Conservation (phyloP, 2,329 filamentous ascomycete genomes). For the Cyphellophora attinorum region DNA sequence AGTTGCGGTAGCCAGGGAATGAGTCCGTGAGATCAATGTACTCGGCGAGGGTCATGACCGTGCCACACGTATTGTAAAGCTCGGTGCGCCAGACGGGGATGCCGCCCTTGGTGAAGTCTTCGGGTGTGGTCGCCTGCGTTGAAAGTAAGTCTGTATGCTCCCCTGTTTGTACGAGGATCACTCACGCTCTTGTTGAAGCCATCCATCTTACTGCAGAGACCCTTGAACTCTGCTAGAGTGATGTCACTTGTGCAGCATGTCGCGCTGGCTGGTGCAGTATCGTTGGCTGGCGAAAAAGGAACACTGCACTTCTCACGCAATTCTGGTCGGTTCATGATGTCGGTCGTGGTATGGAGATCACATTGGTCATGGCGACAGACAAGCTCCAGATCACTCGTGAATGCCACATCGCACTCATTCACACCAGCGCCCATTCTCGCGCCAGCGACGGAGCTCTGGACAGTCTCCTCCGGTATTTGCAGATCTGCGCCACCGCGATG, state of each 20-base stretch:
- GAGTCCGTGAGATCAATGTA: constrained; percentile 52
- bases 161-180: neutral
- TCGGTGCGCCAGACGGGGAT: constrained; percentile 34
- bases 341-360: constrained; percentile 59
- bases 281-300: constrained; percentile 49
- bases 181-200: constrained; percentile 42
- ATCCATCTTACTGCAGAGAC: constrained; percentile 64
- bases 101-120: constrained; percentile 50
- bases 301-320: constrained; percentile 55
- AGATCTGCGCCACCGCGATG: constrained; percentile 48
- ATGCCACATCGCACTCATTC: constrained; percentile 59
- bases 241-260: constrained; percentile 65
- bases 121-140: constrained; percentile 41
- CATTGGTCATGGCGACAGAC: constrained; percentile 61
- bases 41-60: constrained; percentile 51
- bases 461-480: constrained; percentile 53
- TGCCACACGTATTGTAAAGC: constrained; percentile 40
- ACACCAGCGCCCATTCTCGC: constrained; percentile 59
- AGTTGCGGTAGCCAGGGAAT: constrained; percentile 45
- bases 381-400: constrained; percentile 56
- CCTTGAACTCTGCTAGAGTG: constrained; percentile 57
- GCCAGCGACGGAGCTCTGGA: constrained; percentile 50
- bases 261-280: constrained; percentile 45
- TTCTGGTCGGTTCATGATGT: constrained; percentile 53
- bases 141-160: neutral